Evolutionary conservation across 768 basidiomycete genomes (phyloP), one percentile per base, ranked within the genome.

Genomic region (Arthromyces matolae): DNA sequence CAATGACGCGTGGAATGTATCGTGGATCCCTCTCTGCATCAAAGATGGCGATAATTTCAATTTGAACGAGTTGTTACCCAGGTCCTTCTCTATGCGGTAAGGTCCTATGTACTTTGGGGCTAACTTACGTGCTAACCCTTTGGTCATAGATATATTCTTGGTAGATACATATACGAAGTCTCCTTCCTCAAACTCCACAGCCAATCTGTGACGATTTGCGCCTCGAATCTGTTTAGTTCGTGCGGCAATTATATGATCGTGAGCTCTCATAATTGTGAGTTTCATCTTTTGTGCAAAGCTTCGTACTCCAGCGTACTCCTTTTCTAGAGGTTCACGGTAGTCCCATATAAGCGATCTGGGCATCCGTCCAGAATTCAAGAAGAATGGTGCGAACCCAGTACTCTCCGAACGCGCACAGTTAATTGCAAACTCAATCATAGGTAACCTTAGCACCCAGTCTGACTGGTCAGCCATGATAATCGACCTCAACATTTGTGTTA

Each of bases 1-100:
- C 12, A 67, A 47, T 1, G 64, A 67, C 0, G 64, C 55, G 40
- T 77, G 71, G 53, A 72, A 73, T 1, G 57, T 60, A 2, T 64
- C 59, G 45, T 64, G 62, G 2, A 67, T 53, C 12, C 49, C 61
- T 7, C 45, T 24, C 6, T 50, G 62, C 19, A 56, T 60, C 3
- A 68, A 51, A 24, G 20, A 8, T 22, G 20, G 39, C 8, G 39
- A 22, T 16, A 41, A 22, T 8, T 41, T 28, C 6, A 41, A 8
- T 10, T 10, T 7, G 39, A 9, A 41, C 5, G 39, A 12, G 20
- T 41, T 41, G 25, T 41, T 41, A 20, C 16, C 25, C 5, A 41
- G 16, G 5, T 8, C 39, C 13, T 41, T 22, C 7, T 7, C 24
- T 8, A 41, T 41, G 8, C 10, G 20, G 24, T 41, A 41, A 12